Base-by-base conservation (phyloP, 169 alveolate genomes). In the Plasmodium adleri region DNA sequence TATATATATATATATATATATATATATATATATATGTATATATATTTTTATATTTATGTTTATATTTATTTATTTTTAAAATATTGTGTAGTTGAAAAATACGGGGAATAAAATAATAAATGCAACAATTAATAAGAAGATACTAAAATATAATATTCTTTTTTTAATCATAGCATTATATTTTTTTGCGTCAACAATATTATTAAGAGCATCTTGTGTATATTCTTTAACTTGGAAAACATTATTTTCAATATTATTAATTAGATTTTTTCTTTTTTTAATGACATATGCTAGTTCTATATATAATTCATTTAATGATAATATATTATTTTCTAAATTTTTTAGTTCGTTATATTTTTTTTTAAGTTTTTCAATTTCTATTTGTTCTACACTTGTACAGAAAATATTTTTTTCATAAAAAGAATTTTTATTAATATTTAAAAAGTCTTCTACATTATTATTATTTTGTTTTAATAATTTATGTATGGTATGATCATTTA, bases 281-380 rank as follows among this genome's bases (percentile, higher is more conserved):
- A 76, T 68, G 0, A 76, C 89, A 64, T 76, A 76, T 22, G 89
- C 89, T 17, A 76, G 24, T 56, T 76, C 89, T 10, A 76, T 76
- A 24, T 76, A 76, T 8, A 76, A 49, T 10, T 76, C 89, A 64
- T 76, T 76, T 43, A 76, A 64, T 49, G 76, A 22, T n/a, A 59
- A 49, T 5, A 76, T 76, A 26, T 64, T 76, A 39, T 45, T 76
- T n/a, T 76, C 89, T 3, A 76, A 43, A 5, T 52, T 28, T 68
- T 76, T 76, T 68, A 76, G 9, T 32, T 76, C 78, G 12, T 76
- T 76, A 39, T 76, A 76, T 64, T 52, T 76, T 64, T 63, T 56
- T 64, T 64, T 76, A 26, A 76, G 47, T 28, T 76, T 76, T 49
- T 76, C 76, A 63, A 76, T 76, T 39, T 76, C 66, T 12, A 76